Evolutionary conservation across 2,329 filamentous ascomycete species (phyloP).

Genomic region (Esteya vermicola): DNA sequence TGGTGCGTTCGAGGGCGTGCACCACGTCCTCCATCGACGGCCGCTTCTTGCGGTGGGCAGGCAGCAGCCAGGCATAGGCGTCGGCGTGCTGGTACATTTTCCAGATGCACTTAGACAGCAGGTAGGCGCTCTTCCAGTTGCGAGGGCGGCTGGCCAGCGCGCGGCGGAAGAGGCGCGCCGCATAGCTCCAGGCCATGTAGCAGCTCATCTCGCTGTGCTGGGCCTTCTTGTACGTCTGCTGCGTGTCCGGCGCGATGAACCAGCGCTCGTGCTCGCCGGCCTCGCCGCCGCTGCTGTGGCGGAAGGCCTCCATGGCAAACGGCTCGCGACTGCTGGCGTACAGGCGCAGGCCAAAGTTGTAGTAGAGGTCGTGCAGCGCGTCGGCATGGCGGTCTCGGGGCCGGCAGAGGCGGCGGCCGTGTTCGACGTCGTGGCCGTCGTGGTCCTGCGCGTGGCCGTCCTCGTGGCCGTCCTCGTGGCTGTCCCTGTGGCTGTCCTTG

Average conservation of each 20-base stretch:
- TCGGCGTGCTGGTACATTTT: slow-evolving; percentile 43
- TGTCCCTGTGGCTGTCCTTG: not conserved
- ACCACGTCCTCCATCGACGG: slow-evolving; percentile 27
- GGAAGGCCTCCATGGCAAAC: slow-evolving; percentile 48
- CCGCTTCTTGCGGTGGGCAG: slow-evolving; percentile 25
- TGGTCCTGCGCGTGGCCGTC: too few species aligned
- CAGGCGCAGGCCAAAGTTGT: slow-evolving; percentile 46
- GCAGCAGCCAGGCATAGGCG: slow-evolving; percentile 25
- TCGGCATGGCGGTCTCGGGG: slow-evolving; percentile 36
- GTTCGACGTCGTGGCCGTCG: not conserved
- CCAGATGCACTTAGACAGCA: slow-evolving; percentile 49
- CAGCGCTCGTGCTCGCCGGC: slow-evolving; percentile 39
- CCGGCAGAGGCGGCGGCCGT: slow-evolving; percentile 20
- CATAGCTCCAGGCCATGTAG: slow-evolving; percentile 49
- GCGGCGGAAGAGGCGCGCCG: slow-evolving; percentile 39
- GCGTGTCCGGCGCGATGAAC: slow-evolving; percentile 35
- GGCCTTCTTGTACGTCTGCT: slow-evolving; percentile 35
- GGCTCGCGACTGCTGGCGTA: slow-evolving; percentile 48
- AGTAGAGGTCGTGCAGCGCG: slow-evolving; percentile 42
- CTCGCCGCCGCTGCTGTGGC: too few species aligned
- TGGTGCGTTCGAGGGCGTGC: slow-evolving; percentile 33
- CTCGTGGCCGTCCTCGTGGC: too few species aligned
- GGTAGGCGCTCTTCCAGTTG: slow-evolving; percentile 47
- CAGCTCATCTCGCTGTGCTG: slow-evolving; percentile 42
- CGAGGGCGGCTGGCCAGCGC: slow-evolving; percentile 38